phyloP scores from a whole-genome alignment of 2,329 filamentous ascomycete species.

The Akanthomyces dipterigenus region DNA sequence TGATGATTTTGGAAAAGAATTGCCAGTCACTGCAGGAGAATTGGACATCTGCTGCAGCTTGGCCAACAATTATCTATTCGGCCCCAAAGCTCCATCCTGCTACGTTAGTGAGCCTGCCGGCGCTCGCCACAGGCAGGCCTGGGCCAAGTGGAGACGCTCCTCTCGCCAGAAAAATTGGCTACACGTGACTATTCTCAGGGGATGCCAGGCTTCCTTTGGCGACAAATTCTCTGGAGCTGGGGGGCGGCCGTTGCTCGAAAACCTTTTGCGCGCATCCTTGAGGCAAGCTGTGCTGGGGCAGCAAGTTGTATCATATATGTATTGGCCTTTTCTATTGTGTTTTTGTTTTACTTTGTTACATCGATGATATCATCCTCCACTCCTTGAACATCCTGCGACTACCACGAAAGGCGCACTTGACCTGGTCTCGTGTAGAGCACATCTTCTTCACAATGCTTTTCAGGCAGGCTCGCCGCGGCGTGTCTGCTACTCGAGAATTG shows the following conservation, averaged over 20 bases:
- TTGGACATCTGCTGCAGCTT: neutral
- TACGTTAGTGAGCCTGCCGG: neutral
- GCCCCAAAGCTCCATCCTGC: neutral
- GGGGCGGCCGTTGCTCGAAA: neutral
- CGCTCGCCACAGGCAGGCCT: neutral
- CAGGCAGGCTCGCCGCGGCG: constrained; percentile 26
- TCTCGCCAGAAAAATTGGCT: neutral
- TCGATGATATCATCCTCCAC: neutral
- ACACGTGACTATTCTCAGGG: constrained; percentile 9
- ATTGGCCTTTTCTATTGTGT: neutral
- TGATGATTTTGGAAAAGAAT: neutral
- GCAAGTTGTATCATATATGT: neutral
- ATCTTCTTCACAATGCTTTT: constrained; percentile 27
- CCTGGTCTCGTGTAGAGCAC: neutral
- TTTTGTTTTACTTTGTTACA: neutral
- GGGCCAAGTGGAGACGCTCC: neutral
- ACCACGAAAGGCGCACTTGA: neutral
- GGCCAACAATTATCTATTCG: neutral
- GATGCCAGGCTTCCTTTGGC: neutral
- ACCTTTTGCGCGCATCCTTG: constrained; percentile 5
- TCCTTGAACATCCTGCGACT: neutral
- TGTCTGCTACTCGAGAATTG: constrained; percentile 19
- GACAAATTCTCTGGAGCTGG: constrained; percentile 8
- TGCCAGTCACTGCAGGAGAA: neutral
- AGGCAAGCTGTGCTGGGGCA: constrained; percentile 5